Base-by-base conservation (phyloP, 2,329 filamentous ascomycete genomes). In the Curvularia lunata region DNA sequence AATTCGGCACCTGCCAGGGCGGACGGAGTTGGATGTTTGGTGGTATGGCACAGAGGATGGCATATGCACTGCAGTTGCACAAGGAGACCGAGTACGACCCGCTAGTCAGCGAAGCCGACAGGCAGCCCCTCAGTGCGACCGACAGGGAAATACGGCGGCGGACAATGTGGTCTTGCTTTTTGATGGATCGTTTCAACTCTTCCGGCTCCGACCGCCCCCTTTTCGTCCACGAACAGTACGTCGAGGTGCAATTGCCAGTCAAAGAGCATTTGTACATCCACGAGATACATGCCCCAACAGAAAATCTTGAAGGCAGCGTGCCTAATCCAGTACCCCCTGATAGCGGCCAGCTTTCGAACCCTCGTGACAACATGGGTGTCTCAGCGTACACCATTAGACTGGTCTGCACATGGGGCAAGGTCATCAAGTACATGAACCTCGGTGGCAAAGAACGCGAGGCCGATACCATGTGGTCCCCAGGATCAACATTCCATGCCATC, bases 151-250 rank as follows among this genome's bases (percentile, higher is more conserved):
- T 98, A 52, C 86, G 95, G 59, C 83, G 95, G 65, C 86, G 95
- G 55, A 95, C 92, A 2, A 98, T 99, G 94, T 99, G 95, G 95
- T 91, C 93, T 12, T 98, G 94, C 73, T 97, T 97, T 71, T 78
- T 97, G 55, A 97, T 98, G 93, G 95, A 99, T 74, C 88, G 94
- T 0, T 97, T 97, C 81, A 97, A 96, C 77, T 97, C 94, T 0
- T 97, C 93, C 1, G 94, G 95, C 1, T 96, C 92, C 2, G 93
- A 97, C 69, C 85, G 94, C 37, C 95, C 95, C 19, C 91, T 92
- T 52, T 97, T 97, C 66, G 89, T 97, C 53, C 89, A 91, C 64
- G 92, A 97, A 75, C 91, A 95, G 64, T 91, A 91, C 54, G 85
- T 98, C 60, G 89, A 92, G 65, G 91, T 97, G 16, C 94, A 95